Evolutionary conservation across 2,329 filamentous ascomycete species (phyloP).

Genomic region (Cytospora piceae): DNA sequence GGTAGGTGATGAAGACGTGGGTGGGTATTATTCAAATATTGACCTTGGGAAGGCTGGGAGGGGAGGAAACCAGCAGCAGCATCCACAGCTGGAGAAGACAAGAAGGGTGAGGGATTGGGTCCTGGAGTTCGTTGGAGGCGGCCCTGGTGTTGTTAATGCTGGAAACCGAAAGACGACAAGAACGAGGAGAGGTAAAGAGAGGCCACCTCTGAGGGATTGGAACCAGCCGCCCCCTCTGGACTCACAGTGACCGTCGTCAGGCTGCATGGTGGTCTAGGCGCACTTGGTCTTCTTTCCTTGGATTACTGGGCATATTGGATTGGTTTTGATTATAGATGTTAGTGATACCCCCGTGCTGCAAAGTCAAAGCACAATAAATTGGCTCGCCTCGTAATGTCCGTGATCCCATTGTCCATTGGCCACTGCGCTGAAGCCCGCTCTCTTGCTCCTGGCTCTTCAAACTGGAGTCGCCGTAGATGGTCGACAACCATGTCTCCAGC

Average conservation of each 20-base stretch:
- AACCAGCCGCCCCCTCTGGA: constrained; percentile 29
- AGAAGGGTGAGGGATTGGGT: constrained; percentile 76
- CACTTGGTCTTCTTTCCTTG: neutral
- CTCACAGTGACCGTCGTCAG: constrained; percentile 11
- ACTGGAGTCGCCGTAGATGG: neutral
- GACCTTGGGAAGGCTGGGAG: constrained; percentile 47
- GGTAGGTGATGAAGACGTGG: constrained; percentile 54
- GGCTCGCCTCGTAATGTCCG: neutral
- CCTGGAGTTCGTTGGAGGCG: constrained; percentile 63
- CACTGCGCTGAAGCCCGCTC: neutral
- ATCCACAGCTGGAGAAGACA: constrained; percentile 65
- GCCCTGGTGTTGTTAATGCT: constrained; percentile 34
- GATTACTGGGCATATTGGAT: neutral
- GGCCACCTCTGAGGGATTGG: constrained; percentile 23
- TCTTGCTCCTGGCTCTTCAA: neutral
- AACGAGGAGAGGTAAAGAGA: constrained; percentile 34
- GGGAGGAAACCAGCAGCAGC: constrained; percentile 27
- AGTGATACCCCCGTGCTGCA: constrained; percentile 1
- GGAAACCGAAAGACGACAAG: constrained; percentile 32
- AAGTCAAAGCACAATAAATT: neutral
- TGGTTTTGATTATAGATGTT: neutral
- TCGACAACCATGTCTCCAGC: neutral
- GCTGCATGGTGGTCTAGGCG: neutral
- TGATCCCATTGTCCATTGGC: neutral
- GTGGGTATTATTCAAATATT: constrained; percentile 60